These are phyloP conservation scores for Xylaria sp. DNA, from an alignment of 2,329 filamentous ascomycete species.

Conservation along the genomic window DNA sequence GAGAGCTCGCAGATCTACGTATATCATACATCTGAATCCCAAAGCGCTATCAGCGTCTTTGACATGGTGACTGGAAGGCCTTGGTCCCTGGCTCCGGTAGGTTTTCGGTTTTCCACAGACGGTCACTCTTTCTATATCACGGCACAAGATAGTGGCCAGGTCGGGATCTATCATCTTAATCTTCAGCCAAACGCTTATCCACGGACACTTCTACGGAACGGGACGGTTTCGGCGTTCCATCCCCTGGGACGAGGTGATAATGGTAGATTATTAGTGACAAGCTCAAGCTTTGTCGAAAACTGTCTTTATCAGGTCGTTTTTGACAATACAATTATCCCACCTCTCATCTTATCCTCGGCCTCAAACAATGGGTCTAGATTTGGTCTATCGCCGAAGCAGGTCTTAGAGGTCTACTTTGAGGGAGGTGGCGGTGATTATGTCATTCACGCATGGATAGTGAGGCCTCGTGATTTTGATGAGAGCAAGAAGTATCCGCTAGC, in stretches of 20 bases:
- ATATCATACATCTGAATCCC: conserved; percentile 44
- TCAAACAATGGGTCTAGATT: conserved; percentile 49
- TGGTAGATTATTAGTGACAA: conserved; percentile 51
- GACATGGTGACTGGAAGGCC: conserved; percentile 43
- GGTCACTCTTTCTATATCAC: conserved; percentile 50
- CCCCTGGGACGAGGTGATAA: conserved; percentile 42
- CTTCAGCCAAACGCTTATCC: conserved; percentile 42
- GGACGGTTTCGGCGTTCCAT: conserved; percentile 14
- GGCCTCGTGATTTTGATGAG: conserved; percentile 42
- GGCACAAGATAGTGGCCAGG: conserved; percentile 50
- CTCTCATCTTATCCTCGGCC: conserved; percentile 47
- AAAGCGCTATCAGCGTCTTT: conserved; percentile 47
- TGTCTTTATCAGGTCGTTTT: conserved; percentile 53
- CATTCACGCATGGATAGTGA: conserved; percentile 55
- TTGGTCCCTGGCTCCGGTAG: conserved; percentile 45
- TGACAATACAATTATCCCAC: conserved; percentile 34
- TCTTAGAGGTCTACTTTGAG: conserved; percentile 55
- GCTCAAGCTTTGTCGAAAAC: conserved; percentile 53
- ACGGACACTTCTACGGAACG: not conserved
- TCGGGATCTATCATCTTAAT: conserved; percentile 49
- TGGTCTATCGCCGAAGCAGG: conserved; percentile 51
- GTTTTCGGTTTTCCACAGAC: conserved; percentile 51
- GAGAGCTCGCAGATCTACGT: conserved; percentile 45
- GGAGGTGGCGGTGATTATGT: conserved; percentile 47
- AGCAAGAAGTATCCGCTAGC: not conserved